Base-by-base conservation (phyloP, 2,329 filamentous ascomycete species). In the Colletotrichum noveboracense region DNA sequence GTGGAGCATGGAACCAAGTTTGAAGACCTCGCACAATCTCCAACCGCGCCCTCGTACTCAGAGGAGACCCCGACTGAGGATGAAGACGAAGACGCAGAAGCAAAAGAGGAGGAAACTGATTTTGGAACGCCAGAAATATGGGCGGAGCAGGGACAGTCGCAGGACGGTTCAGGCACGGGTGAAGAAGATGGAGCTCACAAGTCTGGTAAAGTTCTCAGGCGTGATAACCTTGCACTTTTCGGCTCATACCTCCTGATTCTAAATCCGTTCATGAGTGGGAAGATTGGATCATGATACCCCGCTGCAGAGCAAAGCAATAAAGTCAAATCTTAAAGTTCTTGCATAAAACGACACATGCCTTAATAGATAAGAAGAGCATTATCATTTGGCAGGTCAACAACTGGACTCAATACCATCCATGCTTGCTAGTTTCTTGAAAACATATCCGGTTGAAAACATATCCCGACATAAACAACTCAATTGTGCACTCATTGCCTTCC, bases 401-500 rank as follows among this genome's bases (percentile, higher is more conserved):
- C 2, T 38, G 14, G 36, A 38, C 7, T 38, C 36, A 38, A 38
- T 1, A 18, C 5, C 16, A 18, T 18, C 16, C 7, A 38, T 38
- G 4, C 4, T 18, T 9, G 36, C 16, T 8, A 4, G 5, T 18
- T 48, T 1, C 18, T n/a, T 12, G 3, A 1, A 2, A n/a, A 10
- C 38, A n/a, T 3, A 3, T 10, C 9, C 18, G n/a, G n/a, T n/a
- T 12, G 3, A 1, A 2, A n/a, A 10, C 38, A n/a, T 3, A 3
- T 10, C 9, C 18, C 38, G 18, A n/a, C 18, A 43, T 43, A 2
- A 6, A 18, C 18, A n/a, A n/a, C 18, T n/a, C 38, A 7, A 7
- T 13, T 12, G 43, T 21, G n/a, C 10, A 4, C 6, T 13, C 6
- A 4, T 21, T 21, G 12, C 43, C 16, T n/a, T 21, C 7, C 43